Evolutionary conservation across 768 basidiomycete species (phyloP).

Genomic region (Boletellus emodensis): DNA sequence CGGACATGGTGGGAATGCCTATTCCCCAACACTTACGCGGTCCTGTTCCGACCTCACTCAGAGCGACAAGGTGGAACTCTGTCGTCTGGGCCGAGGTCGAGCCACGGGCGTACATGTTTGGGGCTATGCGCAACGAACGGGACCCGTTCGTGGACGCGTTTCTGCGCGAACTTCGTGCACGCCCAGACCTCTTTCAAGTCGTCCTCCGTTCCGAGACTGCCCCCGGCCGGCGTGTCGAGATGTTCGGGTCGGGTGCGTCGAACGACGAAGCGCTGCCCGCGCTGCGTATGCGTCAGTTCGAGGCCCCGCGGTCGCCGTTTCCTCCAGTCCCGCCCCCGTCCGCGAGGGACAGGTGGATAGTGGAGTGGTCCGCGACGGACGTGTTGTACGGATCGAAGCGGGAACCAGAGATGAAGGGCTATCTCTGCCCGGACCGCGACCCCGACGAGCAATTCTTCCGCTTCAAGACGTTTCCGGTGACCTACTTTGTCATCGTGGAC

Average conservation of each 20-base stretch:
- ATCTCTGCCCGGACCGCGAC: neutral
- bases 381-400: conserved; percentile 17
- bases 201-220: conserved; percentile 28
- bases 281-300: conserved; percentile 16
- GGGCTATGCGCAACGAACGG: conserved; percentile 27
- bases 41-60: conserved; percentile 3
- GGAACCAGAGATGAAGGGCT: neutral
- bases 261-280: conserved; percentile 7
- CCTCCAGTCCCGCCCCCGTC: neutral
- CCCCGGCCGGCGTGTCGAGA: conserved; percentile 19
- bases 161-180: conserved; percentile 26
- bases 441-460: conserved; percentile 23
- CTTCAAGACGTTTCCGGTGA: conserved; percentile 31
- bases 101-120: conserved; percentile 27
- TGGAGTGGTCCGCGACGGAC: conserved; percentile 13
- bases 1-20: conserved; percentile 14
- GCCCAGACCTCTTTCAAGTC: conserved; percentile 32
- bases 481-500: conserved; percentile 29
- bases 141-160: conserved; percentile 27
- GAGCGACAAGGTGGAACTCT: conserved; percentile 10
- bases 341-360: conserved; percentile 10
- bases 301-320: conserved; percentile 12
- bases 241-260: conserved; percentile 21
- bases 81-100: conserved; percentile 25
- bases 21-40: neutral